These are phyloP conservation scores for Phoenix dactylifera DNA, from an alignment of 176 grass and related monocot species.

Conservation along the genomic window DNA sequence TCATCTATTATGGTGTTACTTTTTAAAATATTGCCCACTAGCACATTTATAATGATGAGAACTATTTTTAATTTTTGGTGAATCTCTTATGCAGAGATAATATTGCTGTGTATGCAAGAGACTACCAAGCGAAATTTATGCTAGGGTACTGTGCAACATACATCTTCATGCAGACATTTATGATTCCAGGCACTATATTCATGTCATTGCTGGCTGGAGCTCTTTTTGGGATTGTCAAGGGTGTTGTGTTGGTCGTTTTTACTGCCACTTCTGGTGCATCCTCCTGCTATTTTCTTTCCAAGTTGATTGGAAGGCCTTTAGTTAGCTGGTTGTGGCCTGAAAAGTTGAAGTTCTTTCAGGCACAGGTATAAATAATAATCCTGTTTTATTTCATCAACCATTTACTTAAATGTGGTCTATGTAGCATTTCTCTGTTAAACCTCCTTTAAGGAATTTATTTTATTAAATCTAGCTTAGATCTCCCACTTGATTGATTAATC, in stretches of 20 bases:
- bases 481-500: neutral
- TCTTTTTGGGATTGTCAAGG: slow-evolving; percentile 11
- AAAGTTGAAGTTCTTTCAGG: slow-evolving; percentile 14
- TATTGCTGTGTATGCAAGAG: slow-evolving; percentile 7
- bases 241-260: slow-evolving; percentile 8
- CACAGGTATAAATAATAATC: neutral
- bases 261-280: slow-evolving; percentile 18
- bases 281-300: slow-evolving; percentile 15
- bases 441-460: neutral
- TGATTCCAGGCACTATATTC: slow-evolving; percentile 19
- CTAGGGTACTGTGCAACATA: slow-evolving; percentile 7
- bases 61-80: too few relatives aligned
- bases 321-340: slow-evolving; percentile 17
- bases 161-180: slow-evolving; percentile 21
- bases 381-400: neutral
- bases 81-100: slow-evolving; percentile 8
- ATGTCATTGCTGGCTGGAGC: slow-evolving; percentile 15
- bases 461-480: neutral
- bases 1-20: too few relatives aligned
- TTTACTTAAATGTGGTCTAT: too few relatives aligned
- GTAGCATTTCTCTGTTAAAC: too few relatives aligned
- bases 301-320: slow-evolving; percentile 17
- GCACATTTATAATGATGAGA: too few relatives aligned
- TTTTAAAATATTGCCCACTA: too few relatives aligned
- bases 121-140: slow-evolving; percentile 3